Evolutionary conservation across 169 alveolate genomes (phyloP).

Genomic region (Cryptosporidium felis): DNA sequence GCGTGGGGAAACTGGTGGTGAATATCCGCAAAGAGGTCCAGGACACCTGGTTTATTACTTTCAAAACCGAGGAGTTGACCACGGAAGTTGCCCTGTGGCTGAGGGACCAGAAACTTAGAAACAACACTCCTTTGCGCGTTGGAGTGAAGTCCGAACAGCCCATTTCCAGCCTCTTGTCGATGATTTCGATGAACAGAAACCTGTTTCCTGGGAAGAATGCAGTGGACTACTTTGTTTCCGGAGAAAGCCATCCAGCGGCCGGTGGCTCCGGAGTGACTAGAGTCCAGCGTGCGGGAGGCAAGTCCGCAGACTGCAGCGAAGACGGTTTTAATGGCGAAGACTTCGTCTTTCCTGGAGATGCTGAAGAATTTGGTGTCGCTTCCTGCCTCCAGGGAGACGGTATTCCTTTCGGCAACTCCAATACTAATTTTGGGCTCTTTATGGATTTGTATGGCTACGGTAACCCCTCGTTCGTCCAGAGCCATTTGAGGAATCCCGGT

Average conservation of each 20-base stretch:
- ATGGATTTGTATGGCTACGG: not conserved
- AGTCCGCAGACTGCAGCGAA: too few relatives aligned
- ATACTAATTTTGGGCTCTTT: too few relatives aligned
- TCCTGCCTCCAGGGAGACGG: too few relatives aligned
- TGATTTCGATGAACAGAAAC: constrained; percentile 5
- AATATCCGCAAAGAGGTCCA: constrained; percentile 33
- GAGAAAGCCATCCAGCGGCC: too few relatives aligned
- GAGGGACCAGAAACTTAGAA: constrained; percentile 10
- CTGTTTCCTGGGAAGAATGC: not conserved
- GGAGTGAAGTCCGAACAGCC: constrained; percentile 65
- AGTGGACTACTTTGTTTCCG: not conserved
- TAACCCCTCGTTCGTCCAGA: not conserved
- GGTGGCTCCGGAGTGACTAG: too few relatives aligned
- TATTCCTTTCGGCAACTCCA: too few relatives aligned
- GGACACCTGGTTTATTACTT: constrained; percentile 63
- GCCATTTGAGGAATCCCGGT: too few relatives aligned
- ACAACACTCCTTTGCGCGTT: not conserved
- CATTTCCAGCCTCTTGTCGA: constrained; percentile 27
- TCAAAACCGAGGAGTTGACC: constrained; percentile 26
- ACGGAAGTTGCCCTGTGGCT: constrained; percentile 58
- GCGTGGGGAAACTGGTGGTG: not conserved
- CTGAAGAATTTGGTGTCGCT: too few relatives aligned
- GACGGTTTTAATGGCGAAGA: too few relatives aligned
- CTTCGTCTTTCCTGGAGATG: too few relatives aligned
- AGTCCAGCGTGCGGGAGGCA: too few relatives aligned